Evolutionary conservation across 805 yeast species (phyloP).

Genomic region (Wickerhamiella siamensis): DNA sequence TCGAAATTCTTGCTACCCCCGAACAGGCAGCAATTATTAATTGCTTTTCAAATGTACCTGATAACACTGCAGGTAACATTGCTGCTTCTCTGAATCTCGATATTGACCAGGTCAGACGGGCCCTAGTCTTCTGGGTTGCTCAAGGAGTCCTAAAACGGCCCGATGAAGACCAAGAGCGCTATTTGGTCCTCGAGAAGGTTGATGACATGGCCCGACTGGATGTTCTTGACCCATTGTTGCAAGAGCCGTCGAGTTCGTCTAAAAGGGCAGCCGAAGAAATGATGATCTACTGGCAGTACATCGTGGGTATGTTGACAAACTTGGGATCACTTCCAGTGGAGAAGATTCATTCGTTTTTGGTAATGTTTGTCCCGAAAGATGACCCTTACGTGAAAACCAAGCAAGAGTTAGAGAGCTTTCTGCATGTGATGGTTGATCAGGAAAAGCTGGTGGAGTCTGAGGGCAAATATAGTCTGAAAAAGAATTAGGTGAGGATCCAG

Average conservation of each 20-base stretch:
- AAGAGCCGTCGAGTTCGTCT: background rate
- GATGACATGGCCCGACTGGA: background rate
- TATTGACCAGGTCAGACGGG: constrained; percentile 27
- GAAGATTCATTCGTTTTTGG: constrained; percentile 39
- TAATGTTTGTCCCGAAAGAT: constrained; percentile 42
- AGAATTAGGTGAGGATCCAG: background rate
- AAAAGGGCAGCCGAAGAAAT: constrained; percentile 20
- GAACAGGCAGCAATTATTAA: constrained; percentile 53
- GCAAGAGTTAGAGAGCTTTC: constrained; percentile 31
- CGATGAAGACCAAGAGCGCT: constrained; percentile 25
- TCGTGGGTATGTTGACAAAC: constrained; percentile 43
- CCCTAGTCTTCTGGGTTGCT: constrained; percentile 49
- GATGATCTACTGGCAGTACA: constrained; percentile 34
- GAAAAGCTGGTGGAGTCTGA: constrained; percentile 27
- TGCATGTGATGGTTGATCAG: constrained; percentile 32
- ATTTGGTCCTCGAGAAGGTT: background rate
- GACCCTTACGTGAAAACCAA: constrained; percentile 28
- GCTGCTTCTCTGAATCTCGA: constrained; percentile 30
- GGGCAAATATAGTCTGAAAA: constrained; percentile 25
- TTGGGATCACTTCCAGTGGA: constrained; percentile 35
- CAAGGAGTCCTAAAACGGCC: constrained; percentile 36
- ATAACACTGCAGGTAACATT: constrained; percentile 25
- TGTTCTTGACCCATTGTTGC: constrained; percentile 1
- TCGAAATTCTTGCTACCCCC: constrained; percentile 41
- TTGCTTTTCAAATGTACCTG: constrained; percentile 28